Base-by-base conservation (phyloP, 2,329 filamentous ascomycete species). In the Seiridium cupressi region DNA sequence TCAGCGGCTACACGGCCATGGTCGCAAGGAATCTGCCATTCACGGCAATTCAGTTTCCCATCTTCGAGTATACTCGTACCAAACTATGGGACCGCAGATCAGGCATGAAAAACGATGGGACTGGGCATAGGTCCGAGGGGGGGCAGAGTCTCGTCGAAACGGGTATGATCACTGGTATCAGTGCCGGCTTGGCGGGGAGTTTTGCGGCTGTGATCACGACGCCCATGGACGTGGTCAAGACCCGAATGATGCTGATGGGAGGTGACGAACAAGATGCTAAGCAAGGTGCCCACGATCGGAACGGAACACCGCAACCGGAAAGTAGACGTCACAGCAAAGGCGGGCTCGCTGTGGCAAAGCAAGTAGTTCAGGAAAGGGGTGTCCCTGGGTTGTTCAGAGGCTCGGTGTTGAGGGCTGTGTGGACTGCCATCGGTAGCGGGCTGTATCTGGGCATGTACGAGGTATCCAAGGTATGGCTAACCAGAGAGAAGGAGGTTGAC, bases 361-460 rank as follows among this genome's bases (percentile, higher is more conserved):
- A 89, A 63, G 84, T 97, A 11, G 79, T 89, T 58, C 74, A 73
- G 0, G 84, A 91, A 62, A 83, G 87, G 64, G 93, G 93, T 1
- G 65, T 91, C 1, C 85, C 78, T 60, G 93, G 92, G 0, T 74
- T 97, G 44, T 96, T 95, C 73, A 81, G 90, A 40, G 93, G 93
- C 5, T 91, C 88, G 2, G 77, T 84, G 40, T 77, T 97, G 65
- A 84, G 93, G 61, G 87, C 84, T 7, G 84, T 84, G 1, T 97
- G 93, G 93, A 95, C 93, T 11, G 89, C 92, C 58, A 65, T 96
- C 4, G 92, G 92, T 0, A 90, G 90, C 70, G 92, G 92, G 3
- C 76, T 97, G 59, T 97, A 97, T 79, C 77, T 97, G 47, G 91
- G 92, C 32, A 89, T 90, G 48, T 97, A 97, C 75, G 93, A 97